These are phyloP conservation scores for Aphanomyces cochlioides DNA, from an alignment of 352 stramenopile species.

Conservation along the genomic window DNA sequence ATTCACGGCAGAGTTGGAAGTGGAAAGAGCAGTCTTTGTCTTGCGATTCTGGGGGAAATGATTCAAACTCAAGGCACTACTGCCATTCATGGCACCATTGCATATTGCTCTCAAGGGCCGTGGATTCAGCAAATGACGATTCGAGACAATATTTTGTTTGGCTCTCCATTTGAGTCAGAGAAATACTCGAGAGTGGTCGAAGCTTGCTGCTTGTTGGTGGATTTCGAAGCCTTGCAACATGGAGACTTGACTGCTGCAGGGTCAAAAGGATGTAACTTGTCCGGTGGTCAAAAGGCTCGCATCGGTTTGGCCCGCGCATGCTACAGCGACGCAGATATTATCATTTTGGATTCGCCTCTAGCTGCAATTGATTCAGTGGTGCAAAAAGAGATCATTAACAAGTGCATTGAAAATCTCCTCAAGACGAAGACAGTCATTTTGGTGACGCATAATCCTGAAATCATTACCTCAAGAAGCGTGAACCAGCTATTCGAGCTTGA, in stretches of 20 bases:
- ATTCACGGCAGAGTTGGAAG: constrained; percentile 48
- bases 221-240: constrained; percentile 38
- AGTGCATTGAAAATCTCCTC: constrained; percentile 52
- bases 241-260: constrained; percentile 46
- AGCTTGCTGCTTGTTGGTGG: constrained; percentile 51
- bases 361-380: constrained; percentile 57
- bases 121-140: constrained; percentile 97
- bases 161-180: constrained; percentile 56
- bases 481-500: constrained; percentile 33
- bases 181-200: constrained; percentile 65
- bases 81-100: constrained; percentile 42
- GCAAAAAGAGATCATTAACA: constrained; percentile 54
- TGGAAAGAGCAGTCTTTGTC: constrained; percentile 61
- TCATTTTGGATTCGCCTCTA: constrained; percentile 50
- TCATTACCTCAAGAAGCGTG: constrained; percentile 45
- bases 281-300: constrained; percentile 50
- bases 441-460: constrained; percentile 52
- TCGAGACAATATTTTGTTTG: constrained; percentile 97
- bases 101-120: constrained; percentile 88
- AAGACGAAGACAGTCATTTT: constrained; percentile 51
- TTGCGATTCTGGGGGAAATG: constrained; percentile 48
- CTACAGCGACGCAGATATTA: constrained; percentile 54
- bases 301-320: constrained; percentile 54
- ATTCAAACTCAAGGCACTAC: constrained; percentile 42
- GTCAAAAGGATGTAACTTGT: constrained; percentile 54